Percentiles rank a stretch among this genome's conserved stretches.
These are phyloP conservation scores for Eutypa lata DNA, from an alignment of 2,329 filamentous ascomycete species.

Conservation along the genomic window DNA sequence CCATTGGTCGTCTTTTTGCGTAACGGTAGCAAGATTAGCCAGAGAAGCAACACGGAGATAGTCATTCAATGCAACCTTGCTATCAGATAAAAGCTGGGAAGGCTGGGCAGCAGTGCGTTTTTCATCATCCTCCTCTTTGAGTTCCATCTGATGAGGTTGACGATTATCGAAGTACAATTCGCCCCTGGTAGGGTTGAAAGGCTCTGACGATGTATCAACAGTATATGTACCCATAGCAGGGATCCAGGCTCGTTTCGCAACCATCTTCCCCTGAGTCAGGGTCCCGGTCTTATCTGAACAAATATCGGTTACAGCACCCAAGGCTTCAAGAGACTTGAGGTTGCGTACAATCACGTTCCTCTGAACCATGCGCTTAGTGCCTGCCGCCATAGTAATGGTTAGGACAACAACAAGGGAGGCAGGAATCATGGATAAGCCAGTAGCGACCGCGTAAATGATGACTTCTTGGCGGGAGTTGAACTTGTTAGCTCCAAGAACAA, in stretches of 20 bases:
- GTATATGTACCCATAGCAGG: conserved; percentile 55
- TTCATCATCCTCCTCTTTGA: conserved; percentile 26
- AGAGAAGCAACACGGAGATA: conserved; percentile 60
- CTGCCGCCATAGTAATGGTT: conserved; percentile 63
- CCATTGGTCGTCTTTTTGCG: conserved; percentile 47
- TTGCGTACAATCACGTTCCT: conserved; percentile 58
- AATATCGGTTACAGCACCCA: conserved; percentile 58
- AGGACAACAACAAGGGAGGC: conserved; percentile 63
- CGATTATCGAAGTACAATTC: conserved; percentile 38
- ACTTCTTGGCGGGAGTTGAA: conserved; percentile 57
- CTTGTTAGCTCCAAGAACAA: conserved; percentile 63
- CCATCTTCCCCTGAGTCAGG: conserved; percentile 62
- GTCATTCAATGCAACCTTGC: conserved; percentile 43
- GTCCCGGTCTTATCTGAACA: conserved; percentile 59
- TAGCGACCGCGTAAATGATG: conserved; percentile 61
- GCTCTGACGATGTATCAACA: conserved; percentile 51
- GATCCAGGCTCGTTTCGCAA: conserved; percentile 58
- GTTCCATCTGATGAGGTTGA: conserved; percentile 29
- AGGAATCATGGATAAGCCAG: conserved; percentile 58
- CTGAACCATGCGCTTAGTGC: conserved; percentile 56
- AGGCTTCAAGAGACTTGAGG: conserved; percentile 54
- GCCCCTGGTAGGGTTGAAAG: conserved; percentile 55
- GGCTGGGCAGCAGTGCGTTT: conserved; percentile 21
- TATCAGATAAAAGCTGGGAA: conserved; percentile 35
- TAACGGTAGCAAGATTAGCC: conserved; percentile 51